phyloP scores from a whole-genome alignment of 1,139 yeast species.

The Trichomonascaceae sp. region DNA sequence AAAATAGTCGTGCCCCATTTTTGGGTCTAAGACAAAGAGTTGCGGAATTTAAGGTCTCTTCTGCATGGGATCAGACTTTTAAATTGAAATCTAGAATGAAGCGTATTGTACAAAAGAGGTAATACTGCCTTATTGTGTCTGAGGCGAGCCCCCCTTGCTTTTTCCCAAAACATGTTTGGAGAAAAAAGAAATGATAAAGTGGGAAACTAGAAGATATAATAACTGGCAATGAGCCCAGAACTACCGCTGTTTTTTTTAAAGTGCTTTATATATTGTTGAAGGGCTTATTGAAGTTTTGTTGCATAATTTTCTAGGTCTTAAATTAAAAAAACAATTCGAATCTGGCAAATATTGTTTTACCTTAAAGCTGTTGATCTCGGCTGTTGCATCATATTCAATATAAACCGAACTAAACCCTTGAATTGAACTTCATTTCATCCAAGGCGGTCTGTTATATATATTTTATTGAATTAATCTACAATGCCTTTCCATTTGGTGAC shows the following conservation, averaged over 20 bases:
- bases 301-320: background rate
- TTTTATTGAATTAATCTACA: background rate
- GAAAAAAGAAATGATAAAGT: background rate
- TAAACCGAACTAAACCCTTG: too few relatives aligned
- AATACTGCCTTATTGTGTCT: background rate
- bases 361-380: too few relatives aligned
- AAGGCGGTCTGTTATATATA: background rate
- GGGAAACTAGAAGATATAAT: background rate
- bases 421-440: background rate
- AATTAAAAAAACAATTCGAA: background rate
- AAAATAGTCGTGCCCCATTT: background rate
- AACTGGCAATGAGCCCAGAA: background rate
- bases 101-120: background rate
- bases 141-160: background rate
- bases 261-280: background rate
- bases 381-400: too few relatives aligned
- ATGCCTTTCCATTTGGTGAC: conserved; percentile 24
- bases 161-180: background rate
- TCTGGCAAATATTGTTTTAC: too few relatives aligned
- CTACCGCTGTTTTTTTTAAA: background rate
- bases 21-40: background rate
- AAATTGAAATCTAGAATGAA: background rate
- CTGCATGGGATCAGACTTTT: background rate
- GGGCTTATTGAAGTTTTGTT: background rate
- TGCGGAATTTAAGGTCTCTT: background rate